A percentile compares a stretch with the other conserved stretches of the same genome.
These are phyloP conservation scores for Rosellinia necatrix DNA, from an alignment of 2,329 filamentous ascomycete genomes.

Conservation along the genomic window DNA sequence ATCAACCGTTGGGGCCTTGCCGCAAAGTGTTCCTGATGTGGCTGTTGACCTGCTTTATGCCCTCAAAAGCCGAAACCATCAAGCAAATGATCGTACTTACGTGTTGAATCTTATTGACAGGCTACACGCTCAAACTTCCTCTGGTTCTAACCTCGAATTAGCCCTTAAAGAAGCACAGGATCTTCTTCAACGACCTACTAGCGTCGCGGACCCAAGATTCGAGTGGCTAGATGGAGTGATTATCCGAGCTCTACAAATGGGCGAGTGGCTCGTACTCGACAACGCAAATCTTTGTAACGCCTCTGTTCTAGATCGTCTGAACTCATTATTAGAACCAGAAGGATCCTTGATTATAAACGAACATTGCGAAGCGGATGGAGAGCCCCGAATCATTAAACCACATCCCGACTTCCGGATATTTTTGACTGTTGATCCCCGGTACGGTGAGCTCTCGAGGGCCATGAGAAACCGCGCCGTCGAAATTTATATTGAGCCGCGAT, in stretches of 20 bases:
- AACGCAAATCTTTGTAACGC: slow-evolving; percentile 97
- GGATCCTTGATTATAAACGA: slow-evolving; percentile 91
- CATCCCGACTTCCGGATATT: slow-evolving; percentile 91
- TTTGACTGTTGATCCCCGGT: slow-evolving; percentile 86
- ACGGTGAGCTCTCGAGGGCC: slow-evolving; percentile 91
- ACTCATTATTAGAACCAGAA: slow-evolving; percentile 90
- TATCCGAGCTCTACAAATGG: slow-evolving; percentile 81
- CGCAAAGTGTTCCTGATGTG: slow-evolving; percentile 50
- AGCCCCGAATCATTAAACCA: slow-evolving; percentile 77
- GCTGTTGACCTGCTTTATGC: slow-evolving; percentile 57
- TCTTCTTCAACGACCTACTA: slow-evolving; percentile 57
- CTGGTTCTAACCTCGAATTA: slow-evolving; percentile 51
- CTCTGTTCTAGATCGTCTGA: slow-evolving; percentile 90
- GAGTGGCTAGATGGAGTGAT: slow-evolving; percentile 96
- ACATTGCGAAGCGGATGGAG: slow-evolving; percentile 81
- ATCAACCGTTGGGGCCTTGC: slow-evolving; percentile 54
- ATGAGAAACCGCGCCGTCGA: slow-evolving; percentile 97
- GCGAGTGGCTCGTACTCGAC: slow-evolving; percentile 92
- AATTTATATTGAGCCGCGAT: slow-evolving; percentile 69
- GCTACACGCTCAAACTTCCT: slow-evolving; percentile 48
- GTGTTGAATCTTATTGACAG: slow-evolving; percentile 47
- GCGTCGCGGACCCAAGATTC: slow-evolving; percentile 77
- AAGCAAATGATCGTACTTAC: slow-evolving; percentile 43
- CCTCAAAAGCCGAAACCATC: slow-evolving; percentile 50
- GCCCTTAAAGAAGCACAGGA: slow-evolving; percentile 54